Evolutionary conservation across 106 monocot species (phyloP), one percentile per base, ranked within the genome.

Genomic region (Hemerocallis citrina): DNA sequence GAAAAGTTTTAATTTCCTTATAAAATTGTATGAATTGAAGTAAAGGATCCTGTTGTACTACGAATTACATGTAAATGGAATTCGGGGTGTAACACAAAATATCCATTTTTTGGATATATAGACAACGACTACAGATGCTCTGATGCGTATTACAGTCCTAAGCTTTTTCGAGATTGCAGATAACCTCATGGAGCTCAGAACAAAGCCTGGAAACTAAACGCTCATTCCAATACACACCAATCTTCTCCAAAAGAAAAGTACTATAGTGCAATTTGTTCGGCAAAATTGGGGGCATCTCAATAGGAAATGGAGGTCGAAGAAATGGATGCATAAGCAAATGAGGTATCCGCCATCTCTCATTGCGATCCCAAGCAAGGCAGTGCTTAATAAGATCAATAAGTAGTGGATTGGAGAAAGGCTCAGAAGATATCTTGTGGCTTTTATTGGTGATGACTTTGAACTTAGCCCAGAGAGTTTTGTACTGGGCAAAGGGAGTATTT

Each of bases 381-480:
- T 78, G 69, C 64, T 65, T 77, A 88, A 99, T 92, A 13, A 99
- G 75, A 72, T 99, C 88, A 10, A 92, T 55, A 17, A 99, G 82
- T 74, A 81, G 82, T 9, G 92, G 92, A 34, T 99, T 99, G 29
- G 85, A 32, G 13, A 92, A 69, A 20, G 77, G 79, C 6, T 77
- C 72, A 31, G 85, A 99, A 1, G 23, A 34, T 21, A 99, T 99
- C 44, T 79, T 23, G 31, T 99, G 79, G 55, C 74, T 85, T 28
- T 32, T 43, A 36, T 99, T 80, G 11, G 98, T 92, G 10, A 92
- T 82, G 5, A 78, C 88, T 57, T 92, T 99, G 67, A 88, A 88
- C 55, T 99, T 99, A 43, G 92, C 79, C 98, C 98, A 99, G 51
- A 99, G 85, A 10, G 74, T 92, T 66, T 92, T 92, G 82, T 92